A percentile compares a stretch with the other conserved stretches of the same genome.
Conservation (phyloP, 2,329 filamentous ascomycete species). For the Neopestalotiopsis rosae region DNA sequence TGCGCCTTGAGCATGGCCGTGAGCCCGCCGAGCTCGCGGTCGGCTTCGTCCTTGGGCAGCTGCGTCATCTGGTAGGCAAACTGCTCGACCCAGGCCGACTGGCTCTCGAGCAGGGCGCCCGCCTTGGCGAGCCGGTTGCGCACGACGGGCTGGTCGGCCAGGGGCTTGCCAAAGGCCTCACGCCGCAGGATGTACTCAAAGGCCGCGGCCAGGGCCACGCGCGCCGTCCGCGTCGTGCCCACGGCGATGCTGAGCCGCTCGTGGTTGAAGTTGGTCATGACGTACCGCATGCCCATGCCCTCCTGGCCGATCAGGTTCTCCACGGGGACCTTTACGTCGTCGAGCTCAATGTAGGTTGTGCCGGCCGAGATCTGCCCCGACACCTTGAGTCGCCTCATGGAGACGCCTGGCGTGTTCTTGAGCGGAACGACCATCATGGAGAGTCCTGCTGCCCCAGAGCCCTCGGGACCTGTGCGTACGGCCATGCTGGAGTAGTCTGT, state of each 20-base stretch:
- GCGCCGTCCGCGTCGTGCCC: constrained; percentile 65
- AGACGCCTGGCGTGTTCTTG: constrained; percentile 70
- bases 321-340: constrained; percentile 74
- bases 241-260: constrained; percentile 73
- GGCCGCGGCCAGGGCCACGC: constrained; percentile 42
- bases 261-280: constrained; percentile 84
- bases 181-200: constrained; percentile 45
- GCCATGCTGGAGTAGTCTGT: constrained; percentile 73
- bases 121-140: constrained; percentile 74
- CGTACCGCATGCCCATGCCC: constrained; percentile 74
- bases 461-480: constrained; percentile 68
- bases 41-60: constrained; percentile 64
- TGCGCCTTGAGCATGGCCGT: constrained; percentile 77
- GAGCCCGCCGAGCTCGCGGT: constrained; percentile 70
- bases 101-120: constrained; percentile 70
- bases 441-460: constrained; percentile 65
- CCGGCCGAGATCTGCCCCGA: constrained; percentile 68
- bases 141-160: constrained; percentile 78
- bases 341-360: constrained; percentile 78
- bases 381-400: constrained; percentile 71
- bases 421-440: constrained; percentile 73
- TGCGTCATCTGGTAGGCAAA: constrained; percentile 71
- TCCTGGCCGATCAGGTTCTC: constrained; percentile 74
- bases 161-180: constrained; percentile 48
- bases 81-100: constrained; percentile 76